Evolutionary conservation across 805 yeast genomes (phyloP).

Genomic region (Wickerhamiella musiphila): DNA sequence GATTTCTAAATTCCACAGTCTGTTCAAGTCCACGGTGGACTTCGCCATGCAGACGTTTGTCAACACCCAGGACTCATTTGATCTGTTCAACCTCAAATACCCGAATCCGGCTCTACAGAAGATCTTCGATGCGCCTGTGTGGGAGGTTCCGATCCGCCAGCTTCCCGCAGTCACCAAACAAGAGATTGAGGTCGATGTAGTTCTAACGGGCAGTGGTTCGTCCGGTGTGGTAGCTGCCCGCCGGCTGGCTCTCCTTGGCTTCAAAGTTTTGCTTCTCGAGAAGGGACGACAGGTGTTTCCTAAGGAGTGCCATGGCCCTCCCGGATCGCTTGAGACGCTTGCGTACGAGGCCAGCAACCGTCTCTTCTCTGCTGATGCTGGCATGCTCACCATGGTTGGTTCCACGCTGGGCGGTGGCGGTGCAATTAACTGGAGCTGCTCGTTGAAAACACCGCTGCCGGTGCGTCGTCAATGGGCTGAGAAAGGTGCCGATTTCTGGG

Average conservation of each 20-base stretch:
- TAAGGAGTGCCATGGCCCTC: too few species aligned
- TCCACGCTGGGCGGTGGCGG: constrained; percentile 42
- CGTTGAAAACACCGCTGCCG: constrained; percentile 31
- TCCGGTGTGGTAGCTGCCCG: constrained; percentile 39
- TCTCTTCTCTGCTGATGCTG: constrained; percentile 23
- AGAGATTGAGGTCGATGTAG: constrained; percentile 21
- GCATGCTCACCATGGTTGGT: constrained; percentile 30
- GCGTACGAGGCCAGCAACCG: constrained; percentile 27
- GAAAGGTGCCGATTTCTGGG: constrained; percentile 31
- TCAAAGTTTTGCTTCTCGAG: constrained; percentile 30
- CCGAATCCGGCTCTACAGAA: constrained; percentile 6
- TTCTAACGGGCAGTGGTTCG: constrained; percentile 35
- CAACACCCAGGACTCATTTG: constrained; percentile 1
- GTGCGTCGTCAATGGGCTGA: constrained; percentile 37
- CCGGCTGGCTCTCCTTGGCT: constrained; percentile 28
- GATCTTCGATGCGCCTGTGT: constrained; percentile 1
- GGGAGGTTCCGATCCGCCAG: constrained; percentile 1
- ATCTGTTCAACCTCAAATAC: constrained; percentile 5
- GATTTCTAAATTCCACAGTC: constrained; percentile 21
- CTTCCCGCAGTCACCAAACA: constrained; percentile 5
- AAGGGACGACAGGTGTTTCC: constrained; percentile 30
- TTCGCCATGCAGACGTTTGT: constrained; percentile 10
- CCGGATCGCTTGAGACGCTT: too few species aligned
- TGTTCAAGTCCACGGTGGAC: constrained; percentile 21
- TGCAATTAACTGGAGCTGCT: constrained; percentile 42